Base-by-base conservation (phyloP, 2,329 filamentous ascomycete species). In the Helicocarpus griseus region DNA sequence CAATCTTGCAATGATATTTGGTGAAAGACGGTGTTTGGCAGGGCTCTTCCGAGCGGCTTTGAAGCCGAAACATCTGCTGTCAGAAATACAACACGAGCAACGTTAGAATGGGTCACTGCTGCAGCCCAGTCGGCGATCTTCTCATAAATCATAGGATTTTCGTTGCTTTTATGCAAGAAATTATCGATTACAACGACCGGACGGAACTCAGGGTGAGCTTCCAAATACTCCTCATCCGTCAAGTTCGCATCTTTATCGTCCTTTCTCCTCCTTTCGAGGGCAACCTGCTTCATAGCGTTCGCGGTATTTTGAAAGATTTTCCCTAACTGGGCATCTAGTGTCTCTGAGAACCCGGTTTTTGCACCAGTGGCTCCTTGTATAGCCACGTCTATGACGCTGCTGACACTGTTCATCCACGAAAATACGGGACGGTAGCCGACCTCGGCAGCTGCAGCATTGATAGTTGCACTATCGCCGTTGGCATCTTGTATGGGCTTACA, bases 351-450 rank as follows among this genome's bases (percentile, higher is more conserved):
- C 6, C 90, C 90, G 5, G 89, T 87, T 70, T 97, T 96, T 53
- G 94, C 87, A 11, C 91, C 91, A 19, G 91, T 95, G 11, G 93
- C 93, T 60, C 90, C 87, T 66, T 96, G 91, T 1, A 93, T 88
- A 21, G 91, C 93, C 35, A 97, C 79, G 60, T 97, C 93, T 57
- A 95, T 77, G 70, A 96, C 81, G 65, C 89, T 95, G 69, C 87
- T 95, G 58, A 97, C 81, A 62, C 83, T 95, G 68, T 97, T 96
- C 71, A 94, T 86, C 87, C 90, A 97, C 0, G 88, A 94, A 66
- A 98, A 98, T 0, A 98, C 82, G 0, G 93, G 93, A 7, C 87
- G 78, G 65, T 96, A 97, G 7, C 93, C 91, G 46, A 97, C 90
- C 57, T 90, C 82, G 1, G 76, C 72, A 0, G 91, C 93, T 5